Base-by-base conservation (phyloP, 176 grass and related monocot species). In the Saccharum spontaneum region DNA sequence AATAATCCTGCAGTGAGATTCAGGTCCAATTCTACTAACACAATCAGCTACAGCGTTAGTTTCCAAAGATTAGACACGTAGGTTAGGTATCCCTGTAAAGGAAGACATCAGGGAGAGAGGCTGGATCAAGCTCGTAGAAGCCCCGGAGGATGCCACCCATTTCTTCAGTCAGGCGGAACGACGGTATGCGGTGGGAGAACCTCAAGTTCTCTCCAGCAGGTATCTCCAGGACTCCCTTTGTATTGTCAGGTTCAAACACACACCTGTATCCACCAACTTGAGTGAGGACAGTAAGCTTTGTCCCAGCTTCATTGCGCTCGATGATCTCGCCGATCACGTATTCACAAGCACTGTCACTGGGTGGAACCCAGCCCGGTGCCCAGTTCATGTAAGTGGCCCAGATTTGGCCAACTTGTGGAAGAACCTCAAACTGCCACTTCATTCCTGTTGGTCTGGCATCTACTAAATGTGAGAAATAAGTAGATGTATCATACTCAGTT, bases 121-220 rank as follows among this genome's bases (percentile, higher is more conserved):
- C 95, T 48, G 93, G 81, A 86, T 98, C 93, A 24, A 98, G 92
- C 89, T 98, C 95, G 37, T 82, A 95, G 73, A 83, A 95, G 70
- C 91, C 95, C 33, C 77, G 57, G 52, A 95, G 89, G 87, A 87
- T 95, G 44, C 93, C 93, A 8, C 87, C 93, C 24, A 50, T 83
- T 73, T 95, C 80, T 65, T 87, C 77, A 23, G 91, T 93, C 69
- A 98, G 83, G 68, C 33, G 3, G 71, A 88, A 81, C 23, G 80
- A 88, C 23, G 91, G 95, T 22, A 98, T 90, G 10, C 10, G 86
- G 83, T 98, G 95, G 78, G 95, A 98, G 64, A 98, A 98, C 62
- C 74, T 90, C 77, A 95, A 36, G 18, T 37, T 88, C 52, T 98
- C 87, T 54, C 24, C 15, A 36, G 13, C 54, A 17, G 89, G 83